A percentile compares a stretch with the other conserved stretches of the same genome.
Evolutionary conservation across 208 protist species (phyloP).

Genomic region (Leishmania braziliensis): DNA sequence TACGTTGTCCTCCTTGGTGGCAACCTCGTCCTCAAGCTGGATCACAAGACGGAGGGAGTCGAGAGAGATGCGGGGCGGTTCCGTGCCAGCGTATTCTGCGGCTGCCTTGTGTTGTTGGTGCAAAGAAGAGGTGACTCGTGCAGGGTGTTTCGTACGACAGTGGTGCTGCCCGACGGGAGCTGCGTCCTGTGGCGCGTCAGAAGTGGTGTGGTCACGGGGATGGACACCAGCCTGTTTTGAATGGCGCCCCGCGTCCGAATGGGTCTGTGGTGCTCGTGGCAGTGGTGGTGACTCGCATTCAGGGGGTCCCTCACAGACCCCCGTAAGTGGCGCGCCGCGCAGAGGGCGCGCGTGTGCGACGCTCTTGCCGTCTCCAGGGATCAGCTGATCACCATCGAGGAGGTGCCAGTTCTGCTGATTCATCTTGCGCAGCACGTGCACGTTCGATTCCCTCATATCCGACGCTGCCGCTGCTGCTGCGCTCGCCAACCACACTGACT

Average conservation of each 20-base stretch:
- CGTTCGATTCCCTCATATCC: neutral
- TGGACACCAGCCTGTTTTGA: neutral
- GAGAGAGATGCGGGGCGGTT: neutral
- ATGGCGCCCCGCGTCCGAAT: neutral
- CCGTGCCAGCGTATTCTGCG: neutral
- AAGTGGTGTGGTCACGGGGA: neutral
- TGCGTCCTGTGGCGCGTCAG: neutral
- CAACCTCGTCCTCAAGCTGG: neutral
- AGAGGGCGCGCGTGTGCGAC: neutral
- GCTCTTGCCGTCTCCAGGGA: conserved; percentile 6
- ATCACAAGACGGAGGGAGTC: conserved; percentile 21
- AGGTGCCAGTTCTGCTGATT: conserved; percentile 10
- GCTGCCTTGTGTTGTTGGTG: neutral
- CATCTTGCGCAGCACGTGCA: neutral
- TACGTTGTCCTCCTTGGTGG: neutral
- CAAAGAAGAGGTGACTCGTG: neutral
- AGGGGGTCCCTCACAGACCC: neutral
- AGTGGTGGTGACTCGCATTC: neutral
- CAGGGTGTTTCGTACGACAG: neutral
- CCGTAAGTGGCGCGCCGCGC: neutral
- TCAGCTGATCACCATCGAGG: conserved; percentile 26
- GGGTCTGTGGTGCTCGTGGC: neutral
- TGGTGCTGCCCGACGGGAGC: neutral
- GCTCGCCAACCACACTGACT: neutral
- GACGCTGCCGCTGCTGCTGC: neutral